Base-by-base conservation (phyloP, 1,284 basidiomycete genomes). In the Cerrena zonata region DNA sequence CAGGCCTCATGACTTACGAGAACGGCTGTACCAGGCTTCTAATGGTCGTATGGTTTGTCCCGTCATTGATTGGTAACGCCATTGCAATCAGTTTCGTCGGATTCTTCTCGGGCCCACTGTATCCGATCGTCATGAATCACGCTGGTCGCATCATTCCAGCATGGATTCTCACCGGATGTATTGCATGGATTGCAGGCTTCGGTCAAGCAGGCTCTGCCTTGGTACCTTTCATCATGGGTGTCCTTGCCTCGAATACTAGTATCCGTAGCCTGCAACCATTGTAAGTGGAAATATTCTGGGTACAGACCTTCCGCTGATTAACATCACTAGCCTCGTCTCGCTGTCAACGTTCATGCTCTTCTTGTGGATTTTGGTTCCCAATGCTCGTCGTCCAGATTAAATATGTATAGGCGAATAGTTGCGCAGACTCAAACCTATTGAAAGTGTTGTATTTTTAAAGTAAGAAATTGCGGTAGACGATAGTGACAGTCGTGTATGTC, bases 151-250 rank as follows among this genome's bases (percentile, higher is more conserved):
- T 80, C 41, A 64, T 82, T 12, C 78, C 79, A 1, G 69, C 69
- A 13, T 70, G 73, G 68, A 61, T 83, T 5, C 63, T 82, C 27
- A 79, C 77, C 0, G 77, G 74, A 7, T 69, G 69, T 43, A 77
- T 82, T 27, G 79, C 79, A 2, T 82, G 76, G 75, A 79, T 82
- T 42, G 69, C 75, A 19, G 74, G 73, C 13, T 68, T 79, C 38
- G 77, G 79, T 2, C 73, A 76, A 53, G 72, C 74, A 2, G 78
- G 81, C 2, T 74, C 72, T 15, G 80, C 81, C 0, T 53, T 75
- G n/a, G 55, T 82, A 15, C 80, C 81, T 2, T 82, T 82, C 60
- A 67, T 80, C 45, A 78, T 78, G 0, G 80, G 80, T 22, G 72
- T 75, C 1, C 68, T 84, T 18, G 76, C 79, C 1, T 68, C 69